phyloP scores from a whole-genome alignment of 306 rosid species.

The Quercus mongolica region DNA sequence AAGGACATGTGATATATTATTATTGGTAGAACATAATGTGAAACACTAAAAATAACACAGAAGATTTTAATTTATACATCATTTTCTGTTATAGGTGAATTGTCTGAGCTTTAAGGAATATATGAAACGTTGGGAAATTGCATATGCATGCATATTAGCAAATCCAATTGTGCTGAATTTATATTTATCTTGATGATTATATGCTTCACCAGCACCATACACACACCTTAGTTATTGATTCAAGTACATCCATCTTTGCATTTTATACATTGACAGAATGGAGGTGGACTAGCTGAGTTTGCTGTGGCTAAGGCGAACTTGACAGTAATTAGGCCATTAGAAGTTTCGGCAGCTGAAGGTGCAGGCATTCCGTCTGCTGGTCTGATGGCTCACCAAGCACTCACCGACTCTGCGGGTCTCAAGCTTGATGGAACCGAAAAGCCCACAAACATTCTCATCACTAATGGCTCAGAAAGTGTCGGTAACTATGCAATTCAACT shows the following conservation, averaged over 20 bases:
- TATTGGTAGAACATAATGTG: no score
- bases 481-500: conserved; percentile 66
- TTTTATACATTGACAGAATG: conserved; percentile 42
- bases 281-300: conserved; percentile 73
- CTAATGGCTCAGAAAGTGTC: conserved; percentile 63
- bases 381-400: conserved; percentile 62
- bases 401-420: conserved; percentile 53
- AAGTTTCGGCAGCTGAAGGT: conserved; percentile 62
- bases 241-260: neutral
- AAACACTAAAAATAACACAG: no score
- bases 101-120: no score
- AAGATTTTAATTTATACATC: no score
- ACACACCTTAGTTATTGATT: no score
- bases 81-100: no score
- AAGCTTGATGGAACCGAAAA: conserved; percentile 61
- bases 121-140: no score
- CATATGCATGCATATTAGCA: no score
- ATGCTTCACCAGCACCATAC: no score
- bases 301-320: conserved; percentile 42
- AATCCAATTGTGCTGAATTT: no score
- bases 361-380: conserved; percentile 58
- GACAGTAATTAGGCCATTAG: conserved; percentile 48
- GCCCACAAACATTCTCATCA: conserved; percentile 47
- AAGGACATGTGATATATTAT: no score
- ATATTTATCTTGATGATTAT: no score